phyloP scores from a whole-genome alignment of 495 filamentous ascomycete species.

The Penicillium bialowiezense region DNA sequence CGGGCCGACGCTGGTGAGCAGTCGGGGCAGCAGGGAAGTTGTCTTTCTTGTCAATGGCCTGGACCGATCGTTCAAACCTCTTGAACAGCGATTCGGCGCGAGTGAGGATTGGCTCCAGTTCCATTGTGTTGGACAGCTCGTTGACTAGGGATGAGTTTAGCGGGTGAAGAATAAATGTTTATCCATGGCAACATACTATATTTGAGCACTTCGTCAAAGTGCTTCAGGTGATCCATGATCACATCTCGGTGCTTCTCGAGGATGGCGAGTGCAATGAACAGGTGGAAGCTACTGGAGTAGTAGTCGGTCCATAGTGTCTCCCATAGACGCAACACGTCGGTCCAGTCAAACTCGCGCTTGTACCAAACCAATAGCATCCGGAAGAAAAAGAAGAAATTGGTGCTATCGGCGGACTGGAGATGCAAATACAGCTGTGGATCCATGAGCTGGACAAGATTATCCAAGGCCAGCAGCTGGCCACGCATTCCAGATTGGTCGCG shows the following conservation, averaged over 20 bases:
- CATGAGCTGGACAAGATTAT: conserved; percentile 93
- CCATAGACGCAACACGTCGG: conserved; percentile 84
- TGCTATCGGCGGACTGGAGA: conserved; percentile 83
- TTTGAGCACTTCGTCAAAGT: conserved; percentile 97
- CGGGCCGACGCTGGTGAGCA: conserved; percentile 49
- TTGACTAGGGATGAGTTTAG: conserved; percentile 56
- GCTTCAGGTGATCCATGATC: conserved; percentile 90
- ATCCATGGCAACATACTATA: conserved; percentile 65
- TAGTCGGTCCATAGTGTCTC: conserved; percentile 95
- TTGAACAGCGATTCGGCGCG: conserved; percentile 85
- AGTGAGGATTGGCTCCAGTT: conserved; percentile 77
- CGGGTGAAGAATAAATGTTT: not conserved
- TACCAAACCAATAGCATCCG: conserved; percentile 98
- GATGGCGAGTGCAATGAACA: conserved; percentile 91
- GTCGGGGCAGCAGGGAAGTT: conserved; percentile 69
- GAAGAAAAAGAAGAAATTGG: conserved; percentile 99
- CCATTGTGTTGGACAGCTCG: conserved; percentile 89
- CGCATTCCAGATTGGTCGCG: conserved; percentile 96
- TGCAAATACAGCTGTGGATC: conserved; percentile 92
- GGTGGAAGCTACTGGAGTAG: conserved; percentile 80
- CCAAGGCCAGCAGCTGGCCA: conserved; percentile 80
- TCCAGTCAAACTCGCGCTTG: conserved; percentile 93
- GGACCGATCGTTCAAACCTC: conserved; percentile 80
- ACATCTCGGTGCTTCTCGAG: conserved; percentile 93
- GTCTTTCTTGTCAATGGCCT: conserved; percentile 82